Conservation (phyloP, 768 basidiomycete genomes). For the Calocybe cyanea region DNA sequence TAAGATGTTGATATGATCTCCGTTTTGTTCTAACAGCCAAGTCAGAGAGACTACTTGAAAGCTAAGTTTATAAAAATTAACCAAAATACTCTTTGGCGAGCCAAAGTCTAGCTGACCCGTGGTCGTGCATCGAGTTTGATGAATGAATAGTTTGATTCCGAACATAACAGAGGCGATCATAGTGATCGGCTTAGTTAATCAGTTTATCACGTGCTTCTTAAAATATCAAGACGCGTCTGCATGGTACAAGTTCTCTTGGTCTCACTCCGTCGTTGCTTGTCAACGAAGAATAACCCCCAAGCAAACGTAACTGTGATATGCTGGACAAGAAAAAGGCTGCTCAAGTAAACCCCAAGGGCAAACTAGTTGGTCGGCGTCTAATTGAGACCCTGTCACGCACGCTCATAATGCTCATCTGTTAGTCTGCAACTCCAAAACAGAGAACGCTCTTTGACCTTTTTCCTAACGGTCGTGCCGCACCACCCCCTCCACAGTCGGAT, state of each 20-base stretch:
- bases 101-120: slow-evolving; percentile 15
- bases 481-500: no score
- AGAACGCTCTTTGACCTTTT: slow-evolving; percentile 40
- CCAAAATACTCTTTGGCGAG: slow-evolving; percentile 43
- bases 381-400: slow-evolving; percentile 1
- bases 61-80: slow-evolving; percentile 9
- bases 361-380: slow-evolving; percentile 21
- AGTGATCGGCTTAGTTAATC: neutral
- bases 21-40: slow-evolving; percentile 51
- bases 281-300: no score
- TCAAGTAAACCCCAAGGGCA: slow-evolving; percentile 18
- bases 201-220: no score
- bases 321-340: slow-evolving; percentile 21
- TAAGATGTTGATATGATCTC: slow-evolving; percentile 44
- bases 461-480: slow-evolving; percentile 4
- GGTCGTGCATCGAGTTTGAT: no score
- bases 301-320: no score
- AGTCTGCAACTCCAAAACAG: slow-evolving; percentile 25
- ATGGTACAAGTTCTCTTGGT: no score
- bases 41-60: neutral
- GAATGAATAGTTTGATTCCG: no score
- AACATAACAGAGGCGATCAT: no score
- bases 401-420: slow-evolving; percentile 3
- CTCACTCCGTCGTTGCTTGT: no score
- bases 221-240: no score